Base-by-base conservation (phyloP, 495 filamentous ascomycete species). In the Talaromyces trachyspermus region DNA sequence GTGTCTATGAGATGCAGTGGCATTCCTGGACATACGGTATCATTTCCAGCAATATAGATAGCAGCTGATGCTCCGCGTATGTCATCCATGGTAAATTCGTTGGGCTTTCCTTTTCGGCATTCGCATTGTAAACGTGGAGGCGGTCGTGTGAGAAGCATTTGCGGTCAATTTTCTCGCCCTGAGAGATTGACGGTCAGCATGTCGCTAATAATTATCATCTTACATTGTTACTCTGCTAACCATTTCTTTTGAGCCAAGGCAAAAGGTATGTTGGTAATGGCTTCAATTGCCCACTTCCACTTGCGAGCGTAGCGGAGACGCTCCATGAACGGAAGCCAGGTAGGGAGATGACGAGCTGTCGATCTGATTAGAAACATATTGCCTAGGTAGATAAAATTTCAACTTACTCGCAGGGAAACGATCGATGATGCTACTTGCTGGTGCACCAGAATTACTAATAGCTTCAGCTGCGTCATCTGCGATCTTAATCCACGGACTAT, bases 31-130 rank as follows among this genome's bases (percentile, higher is more conserved):
- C 55, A 52, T 22, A 65, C 69, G 5, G 74, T 77, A 45, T 75
- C 71, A 29, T 67, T 68, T 7, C 74, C 72, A 1, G 71, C 72
- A 38, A 75, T 75, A 47, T 68, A 65, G 47, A 76, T 66, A 1
- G 70, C 71, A 0, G 68, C 72, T 0, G 70, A 64, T 17, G 70
- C 68, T 14, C 74, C 72, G 49, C 74, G 71, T 26, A 75, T 67
- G 43, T 76, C 69, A 19, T 69, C 59, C 7, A 75, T 53, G 1
- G 54, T 62, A 11, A 66, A 64, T 9, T 69, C 57, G 24, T 71
- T 68, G 0, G 60, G 51, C 0, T 54, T 19, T 1, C 57, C 60
- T 50, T 29, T 4, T 58, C 49, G 18, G 54, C 49, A 36, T 60
- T 60, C 8, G 23, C 41, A 25, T 52, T 48, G 42, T 55, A 55